phyloP scores from a whole-genome alignment of 176 grass and related monocot species.

The Triticum timopheevii region DNA sequence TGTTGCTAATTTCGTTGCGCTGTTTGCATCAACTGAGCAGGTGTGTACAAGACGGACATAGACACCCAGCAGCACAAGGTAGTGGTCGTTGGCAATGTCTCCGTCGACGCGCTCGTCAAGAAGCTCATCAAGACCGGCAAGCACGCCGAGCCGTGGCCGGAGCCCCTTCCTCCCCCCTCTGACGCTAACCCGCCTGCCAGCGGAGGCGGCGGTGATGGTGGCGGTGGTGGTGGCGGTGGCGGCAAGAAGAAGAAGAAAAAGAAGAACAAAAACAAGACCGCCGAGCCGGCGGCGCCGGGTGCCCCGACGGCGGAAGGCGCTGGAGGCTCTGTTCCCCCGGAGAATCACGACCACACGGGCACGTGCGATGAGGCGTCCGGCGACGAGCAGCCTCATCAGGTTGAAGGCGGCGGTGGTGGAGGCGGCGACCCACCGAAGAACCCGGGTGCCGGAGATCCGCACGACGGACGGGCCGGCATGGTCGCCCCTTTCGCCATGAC shows the following conservation, averaged over 20 bases:
- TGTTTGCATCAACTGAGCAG: constrained; percentile 25
- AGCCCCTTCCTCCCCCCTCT: constrained; percentile 16
- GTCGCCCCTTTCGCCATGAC: constrained; percentile 21
- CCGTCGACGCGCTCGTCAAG: constrained; percentile 71
- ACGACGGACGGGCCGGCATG: neutral
- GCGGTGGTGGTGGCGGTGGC: neutral
- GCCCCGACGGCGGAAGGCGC: neutral
- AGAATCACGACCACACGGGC: constrained; percentile 30
- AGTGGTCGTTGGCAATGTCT: constrained; percentile 75
- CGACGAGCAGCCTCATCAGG: constrained; percentile 36
- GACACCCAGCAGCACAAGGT: constrained; percentile 90
- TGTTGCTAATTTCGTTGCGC: neutral
- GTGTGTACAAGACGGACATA: constrained; percentile 78
- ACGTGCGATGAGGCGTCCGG: constrained; percentile 42
- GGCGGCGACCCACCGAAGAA: neutral
- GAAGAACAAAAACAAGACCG: constrained; percentile 46
- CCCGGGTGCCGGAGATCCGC: constrained; percentile 14
- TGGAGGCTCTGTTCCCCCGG: neutral
- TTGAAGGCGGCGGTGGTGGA: constrained; percentile 28
- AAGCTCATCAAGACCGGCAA: constrained; percentile 95
- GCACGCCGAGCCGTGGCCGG: constrained; percentile 93
- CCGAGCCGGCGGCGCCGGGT: neutral
- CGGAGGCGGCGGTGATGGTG: constrained; percentile 14
- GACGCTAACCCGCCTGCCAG: neutral
- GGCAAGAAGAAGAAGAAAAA: constrained; percentile 82